phyloP scores from a whole-genome alignment of 768 basidiomycete genomes.

The Termitomyces titanicus region DNA sequence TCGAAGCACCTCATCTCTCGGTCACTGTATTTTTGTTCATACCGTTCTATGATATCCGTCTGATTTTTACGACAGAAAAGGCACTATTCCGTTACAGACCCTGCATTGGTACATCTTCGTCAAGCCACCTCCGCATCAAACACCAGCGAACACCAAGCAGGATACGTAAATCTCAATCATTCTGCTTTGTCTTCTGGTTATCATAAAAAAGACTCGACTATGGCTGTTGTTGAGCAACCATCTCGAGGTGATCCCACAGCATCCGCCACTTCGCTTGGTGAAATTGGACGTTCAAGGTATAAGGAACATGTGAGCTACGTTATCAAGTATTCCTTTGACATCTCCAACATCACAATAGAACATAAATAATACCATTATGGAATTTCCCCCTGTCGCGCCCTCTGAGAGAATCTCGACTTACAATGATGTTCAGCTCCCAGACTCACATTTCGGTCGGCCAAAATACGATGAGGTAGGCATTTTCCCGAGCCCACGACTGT shows the following conservation, averaged over 20 bases:
- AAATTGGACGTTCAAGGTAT: not conserved
- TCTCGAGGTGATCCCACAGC: slow-evolving; percentile 10
- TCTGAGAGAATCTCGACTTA: not conserved
- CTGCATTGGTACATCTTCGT: not conserved
- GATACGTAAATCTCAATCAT: not conserved
- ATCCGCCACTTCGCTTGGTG: not conserved
- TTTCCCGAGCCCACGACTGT: not conserved
- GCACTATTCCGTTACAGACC: not conserved
- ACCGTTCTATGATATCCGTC: not conserved
- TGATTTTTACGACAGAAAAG: not conserved
- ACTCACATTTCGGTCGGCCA: not conserved
- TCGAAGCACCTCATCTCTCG: slow-evolving; percentile 19
- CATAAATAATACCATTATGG: too few relatives aligned
- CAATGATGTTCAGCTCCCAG: not conserved
- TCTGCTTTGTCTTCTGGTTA: slow-evolving; percentile 15
- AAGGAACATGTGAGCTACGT: not conserved
- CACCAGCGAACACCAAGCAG: slow-evolving; percentile 9
- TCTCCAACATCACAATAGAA: not conserved
- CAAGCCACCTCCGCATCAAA: slow-evolving; percentile 1
- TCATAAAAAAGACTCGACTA: slow-evolving; percentile 16
- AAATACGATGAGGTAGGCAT: not conserved
- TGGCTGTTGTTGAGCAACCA: slow-evolving; percentile 7
- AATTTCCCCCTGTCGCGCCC: not conserved
- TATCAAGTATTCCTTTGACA: not conserved
- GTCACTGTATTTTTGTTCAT: not conserved